These are phyloP conservation scores for Hypoxylon lienhwacheense DNA, from an alignment of 495 filamentous ascomycete species.

Conservation along the genomic window DNA sequence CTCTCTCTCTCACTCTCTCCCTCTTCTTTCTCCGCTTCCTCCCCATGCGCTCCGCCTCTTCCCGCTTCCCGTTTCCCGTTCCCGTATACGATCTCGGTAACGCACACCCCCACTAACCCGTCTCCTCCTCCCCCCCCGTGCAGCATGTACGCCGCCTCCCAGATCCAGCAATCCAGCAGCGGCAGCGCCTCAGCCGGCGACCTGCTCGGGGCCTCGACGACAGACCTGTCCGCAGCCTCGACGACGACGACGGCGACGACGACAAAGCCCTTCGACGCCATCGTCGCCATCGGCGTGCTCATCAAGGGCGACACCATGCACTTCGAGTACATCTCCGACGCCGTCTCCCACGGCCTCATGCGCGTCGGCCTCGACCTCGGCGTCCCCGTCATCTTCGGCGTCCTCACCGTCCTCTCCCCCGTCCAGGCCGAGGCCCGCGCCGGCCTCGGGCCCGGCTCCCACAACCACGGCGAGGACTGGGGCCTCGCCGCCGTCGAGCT, in stretches of 20 bases:
- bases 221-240: conserved; percentile 60
- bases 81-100: background rate
- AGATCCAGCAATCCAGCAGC: conserved; percentile 73
- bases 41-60: background rate
- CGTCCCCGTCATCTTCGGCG: conserved; percentile 87
- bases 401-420: conserved; percentile 86
- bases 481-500: conserved; percentile 75
- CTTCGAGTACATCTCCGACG: conserved; percentile 96
- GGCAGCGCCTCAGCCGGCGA: conserved; percentile 72
- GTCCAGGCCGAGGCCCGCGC: conserved; percentile 85
- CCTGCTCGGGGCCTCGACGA: conserved; percentile 68
- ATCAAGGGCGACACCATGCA: conserved; percentile 99
- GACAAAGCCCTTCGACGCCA: conserved; percentile 77
- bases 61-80: background rate
- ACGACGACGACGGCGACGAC: conserved; percentile 35
- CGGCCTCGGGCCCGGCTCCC: conserved; percentile 65
- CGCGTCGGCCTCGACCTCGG: conserved; percentile 85
- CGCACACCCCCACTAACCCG: background rate
- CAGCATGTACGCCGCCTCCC: conserved; percentile 83
- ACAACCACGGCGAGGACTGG: conserved; percentile 91
- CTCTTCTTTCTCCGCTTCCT: background rate
- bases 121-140: background rate
- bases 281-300: conserved; percentile 92
- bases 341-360: conserved; percentile 89
- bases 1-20: background rate